A percentile compares a stretch with the other conserved stretches of the same genome.
Conservation (phyloP, 371 early-diverging fungal species). For the Haplosporangium sp. region DNA sequence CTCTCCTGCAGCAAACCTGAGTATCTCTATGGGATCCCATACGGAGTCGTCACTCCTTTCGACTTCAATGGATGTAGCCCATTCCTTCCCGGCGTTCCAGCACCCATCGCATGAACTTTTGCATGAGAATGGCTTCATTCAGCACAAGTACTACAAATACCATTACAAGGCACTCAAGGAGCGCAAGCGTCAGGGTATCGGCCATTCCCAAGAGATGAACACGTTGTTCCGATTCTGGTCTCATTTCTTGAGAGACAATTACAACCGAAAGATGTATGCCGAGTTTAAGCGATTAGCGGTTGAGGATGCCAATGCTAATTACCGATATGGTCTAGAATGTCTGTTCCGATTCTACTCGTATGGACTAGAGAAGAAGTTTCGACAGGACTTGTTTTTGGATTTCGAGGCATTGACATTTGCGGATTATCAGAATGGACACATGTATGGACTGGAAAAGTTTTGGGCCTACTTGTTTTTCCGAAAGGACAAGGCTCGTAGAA, state of each 20-base stretch:
- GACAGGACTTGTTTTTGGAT: conserved; percentile 86
- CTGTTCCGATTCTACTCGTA: conserved; percentile 97
- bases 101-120: conserved; percentile 95
- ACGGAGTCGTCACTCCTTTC: conserved; percentile 56
- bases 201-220: conserved; percentile 98
- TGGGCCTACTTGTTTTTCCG: conserved; percentile 96
- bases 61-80: conserved; percentile 66
- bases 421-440: conserved; percentile 79
- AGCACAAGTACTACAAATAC: conserved; percentile 96
- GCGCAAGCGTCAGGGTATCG: conserved; percentile 91
- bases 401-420: conserved; percentile 86
- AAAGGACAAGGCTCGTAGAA: conserved; percentile 83
- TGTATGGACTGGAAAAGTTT: conserved; percentile 96
- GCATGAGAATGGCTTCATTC: conserved; percentile 94
- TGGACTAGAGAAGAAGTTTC: conserved; percentile 92
- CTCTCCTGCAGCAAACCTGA: conserved; percentile 33
- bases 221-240: conserved; percentile 98
- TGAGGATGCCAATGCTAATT: conserved; percentile 92
- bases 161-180: conserved; percentile 95
- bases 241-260: conserved; percentile 96
- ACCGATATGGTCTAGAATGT: conserved; percentile 96
- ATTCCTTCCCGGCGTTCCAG: conserved; percentile 89
- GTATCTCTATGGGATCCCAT: conserved; percentile 43
- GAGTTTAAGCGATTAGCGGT: conserved; percentile 93
- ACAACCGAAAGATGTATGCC: conserved; percentile 91